These are phyloP conservation scores for Eucalyptus polyanthemos DNA, from an alignment of 345 rosid species.

Conservation along the genomic window DNA sequence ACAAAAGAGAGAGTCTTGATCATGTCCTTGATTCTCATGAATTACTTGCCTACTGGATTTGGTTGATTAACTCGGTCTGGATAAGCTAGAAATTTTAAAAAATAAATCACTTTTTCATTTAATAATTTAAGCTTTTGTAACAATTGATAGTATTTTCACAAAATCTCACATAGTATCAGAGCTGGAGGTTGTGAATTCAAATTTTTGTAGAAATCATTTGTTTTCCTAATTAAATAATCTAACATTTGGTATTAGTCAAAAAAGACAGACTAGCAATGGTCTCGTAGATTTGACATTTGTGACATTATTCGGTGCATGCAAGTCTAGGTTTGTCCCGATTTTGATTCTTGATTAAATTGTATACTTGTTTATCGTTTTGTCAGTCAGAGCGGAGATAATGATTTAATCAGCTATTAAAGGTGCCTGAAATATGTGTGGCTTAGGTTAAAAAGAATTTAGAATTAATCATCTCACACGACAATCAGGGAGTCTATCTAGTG, in stretches of 20 bases:
- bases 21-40: neutral
- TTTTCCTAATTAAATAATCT: no score
- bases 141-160: accelerated
- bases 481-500: neutral
- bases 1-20: neutral
- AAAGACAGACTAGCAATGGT: no score
- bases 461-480: neutral
- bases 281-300: neutral
- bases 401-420: neutral
- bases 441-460: neutral
- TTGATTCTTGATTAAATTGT: neutral
- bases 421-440: neutral
- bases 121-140: no score
- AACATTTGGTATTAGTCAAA: no score
- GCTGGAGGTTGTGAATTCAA: accelerated
- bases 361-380: neutral
- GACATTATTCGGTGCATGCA: neutral
- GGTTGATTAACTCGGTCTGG: neutral
- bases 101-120: no score
- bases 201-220: no score
- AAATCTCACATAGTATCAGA: accelerated
- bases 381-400: neutral
- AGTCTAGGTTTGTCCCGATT: neutral
- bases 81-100: no score
- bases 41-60: neutral